Evolutionary conservation across 2,329 filamentous ascomycete species (phyloP).

Genomic region (Aspergillus caelatus): DNA sequence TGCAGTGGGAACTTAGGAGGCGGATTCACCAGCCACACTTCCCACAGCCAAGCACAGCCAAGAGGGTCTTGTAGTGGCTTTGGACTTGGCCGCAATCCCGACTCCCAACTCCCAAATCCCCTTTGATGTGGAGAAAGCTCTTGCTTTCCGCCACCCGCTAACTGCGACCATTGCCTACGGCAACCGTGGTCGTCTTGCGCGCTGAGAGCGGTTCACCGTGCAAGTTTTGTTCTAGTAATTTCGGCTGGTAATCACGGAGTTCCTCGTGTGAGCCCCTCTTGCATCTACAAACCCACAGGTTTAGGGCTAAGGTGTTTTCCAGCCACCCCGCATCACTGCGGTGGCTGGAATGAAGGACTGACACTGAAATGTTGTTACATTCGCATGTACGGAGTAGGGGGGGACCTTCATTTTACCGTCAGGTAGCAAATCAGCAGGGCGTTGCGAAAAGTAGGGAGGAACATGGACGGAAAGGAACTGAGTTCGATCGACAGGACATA

Average conservation of each 20-base stretch:
- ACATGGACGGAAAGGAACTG: not conserved
- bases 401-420: not conserved
- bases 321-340: not conserved
- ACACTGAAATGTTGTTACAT: not conserved
- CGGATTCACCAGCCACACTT: slow-evolving; percentile 1
- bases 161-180: slow-evolving; percentile 1
- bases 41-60: not conserved
- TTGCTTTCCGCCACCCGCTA: slow-evolving; percentile 14
- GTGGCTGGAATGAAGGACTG: not conserved
- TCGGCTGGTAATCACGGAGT: not conserved
- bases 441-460: not conserved
- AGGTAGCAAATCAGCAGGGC: not conserved
- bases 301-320: not conserved
- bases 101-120: not conserved
- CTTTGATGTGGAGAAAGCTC: slow-evolving; percentile 6
- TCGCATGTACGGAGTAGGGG: not conserved
- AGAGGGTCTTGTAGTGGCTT: not conserved
- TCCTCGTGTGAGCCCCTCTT: not conserved
- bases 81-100: not conserved
- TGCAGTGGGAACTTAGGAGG: not conserved
- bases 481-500: not conserved
- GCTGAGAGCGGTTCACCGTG: not conserved
- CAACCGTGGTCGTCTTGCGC: not conserved
- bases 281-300: not conserved
- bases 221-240: not conserved